Percentiles rank a stretch among this genome's conserved stretches.
These are phyloP conservation scores for Cryptococcus hybrid DNA, from an alignment of 1,284 basidiomycete genomes.

Conservation along the genomic window DNA sequence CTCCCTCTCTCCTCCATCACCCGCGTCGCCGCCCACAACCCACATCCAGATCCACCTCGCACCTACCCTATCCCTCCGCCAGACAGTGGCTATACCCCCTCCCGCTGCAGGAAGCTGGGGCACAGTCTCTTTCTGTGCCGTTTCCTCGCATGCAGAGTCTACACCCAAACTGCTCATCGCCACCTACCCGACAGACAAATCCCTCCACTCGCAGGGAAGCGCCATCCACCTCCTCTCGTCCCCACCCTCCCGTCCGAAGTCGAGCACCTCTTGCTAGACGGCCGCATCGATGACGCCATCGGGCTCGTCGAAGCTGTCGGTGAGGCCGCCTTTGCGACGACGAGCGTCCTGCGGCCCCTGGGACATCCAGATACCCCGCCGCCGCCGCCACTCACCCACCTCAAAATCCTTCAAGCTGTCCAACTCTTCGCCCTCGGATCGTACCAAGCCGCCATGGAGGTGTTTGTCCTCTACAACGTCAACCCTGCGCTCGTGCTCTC, in stretches of 20 bases:
- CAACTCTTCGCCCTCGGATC: conserved; percentile 61
- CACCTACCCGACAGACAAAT: conserved; percentile 69
- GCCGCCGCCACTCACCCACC: conserved; percentile 16
- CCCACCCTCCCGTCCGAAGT: conserved; percentile 77
- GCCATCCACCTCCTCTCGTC: conserved; percentile 74
- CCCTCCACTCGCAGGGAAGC: conserved; percentile 63
- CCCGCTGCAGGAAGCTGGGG: conserved; percentile 50
- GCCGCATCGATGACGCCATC: conserved; percentile 75
- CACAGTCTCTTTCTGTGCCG: background rate
- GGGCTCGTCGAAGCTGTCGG: conserved; percentile 70
- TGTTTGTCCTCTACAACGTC: conserved; percentile 81
- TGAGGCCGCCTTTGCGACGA: conserved; percentile 63
- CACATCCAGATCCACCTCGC: conserved; percentile 74
- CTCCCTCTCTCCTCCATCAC: conserved; percentile 41
- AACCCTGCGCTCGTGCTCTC: conserved; percentile 94
- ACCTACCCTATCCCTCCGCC: conserved; percentile 64
- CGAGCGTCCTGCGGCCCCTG: conserved; percentile 48
- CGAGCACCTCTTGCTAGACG: conserved; percentile 73
- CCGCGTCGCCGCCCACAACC: conserved; percentile 9
- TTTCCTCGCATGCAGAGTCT: too few relatives aligned
- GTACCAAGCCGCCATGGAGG: conserved; percentile 66
- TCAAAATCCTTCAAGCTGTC: conserved; percentile 71
- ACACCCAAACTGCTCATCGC: conserved; percentile 56
- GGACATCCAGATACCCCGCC: conserved; percentile 10
- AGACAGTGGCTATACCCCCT: conserved; percentile 59